Percentiles rank a stretch among this genome's conserved stretches.
phyloP scores from a whole-genome alignment of 306 rosid species.

The Corylus heterophylla region DNA sequence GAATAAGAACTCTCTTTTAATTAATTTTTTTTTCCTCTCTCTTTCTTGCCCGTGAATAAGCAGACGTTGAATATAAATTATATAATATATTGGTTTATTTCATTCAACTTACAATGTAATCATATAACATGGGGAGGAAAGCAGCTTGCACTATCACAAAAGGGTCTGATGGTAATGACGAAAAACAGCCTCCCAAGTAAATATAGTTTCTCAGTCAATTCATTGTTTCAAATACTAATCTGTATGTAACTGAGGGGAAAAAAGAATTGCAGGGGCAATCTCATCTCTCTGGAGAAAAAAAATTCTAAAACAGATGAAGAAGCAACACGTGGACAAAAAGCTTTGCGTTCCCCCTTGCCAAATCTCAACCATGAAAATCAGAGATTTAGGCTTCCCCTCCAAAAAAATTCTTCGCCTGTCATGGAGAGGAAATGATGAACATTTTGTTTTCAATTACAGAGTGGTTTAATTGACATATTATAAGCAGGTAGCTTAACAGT shows the following conservation, averaged over 20 bases:
- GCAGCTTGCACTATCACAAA: conserved; percentile 27
- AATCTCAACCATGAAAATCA: conserved; percentile 24
- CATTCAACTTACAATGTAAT: conserved; percentile 18
- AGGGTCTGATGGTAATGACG: conserved; percentile 7
- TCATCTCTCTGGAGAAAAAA: neutral
- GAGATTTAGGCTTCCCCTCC: conserved; percentile 34
- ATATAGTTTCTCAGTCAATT: conserved; percentile 21
- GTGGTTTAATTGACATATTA: conserved; percentile 18
- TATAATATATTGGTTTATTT: neutral
- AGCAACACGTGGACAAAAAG: conserved; percentile 15
- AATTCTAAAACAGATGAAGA: conserved; percentile 24
- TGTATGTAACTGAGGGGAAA: conserved; percentile 3
- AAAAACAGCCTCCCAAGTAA: neutral
- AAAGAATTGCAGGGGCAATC: conserved; percentile 4
- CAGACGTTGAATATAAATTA: too few species aligned
- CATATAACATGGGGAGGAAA: conserved; percentile 23
- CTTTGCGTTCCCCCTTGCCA: conserved; percentile 13
- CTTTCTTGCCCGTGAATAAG: neutral
- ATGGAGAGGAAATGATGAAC: conserved; percentile 17
- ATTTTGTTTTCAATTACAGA: conserved; percentile 21
- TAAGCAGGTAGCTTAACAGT: neutral
- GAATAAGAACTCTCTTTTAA: too few species aligned
- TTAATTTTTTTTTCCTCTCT: too few species aligned
- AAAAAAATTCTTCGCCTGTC: conserved; percentile 67
- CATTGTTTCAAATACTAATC: conserved; percentile 7